Evolutionary conservation across 2,329 filamentous ascomycete species (phyloP), one percentile per base, ranked within the genome.

Genomic region (Aspergillus amoenus): DNA sequence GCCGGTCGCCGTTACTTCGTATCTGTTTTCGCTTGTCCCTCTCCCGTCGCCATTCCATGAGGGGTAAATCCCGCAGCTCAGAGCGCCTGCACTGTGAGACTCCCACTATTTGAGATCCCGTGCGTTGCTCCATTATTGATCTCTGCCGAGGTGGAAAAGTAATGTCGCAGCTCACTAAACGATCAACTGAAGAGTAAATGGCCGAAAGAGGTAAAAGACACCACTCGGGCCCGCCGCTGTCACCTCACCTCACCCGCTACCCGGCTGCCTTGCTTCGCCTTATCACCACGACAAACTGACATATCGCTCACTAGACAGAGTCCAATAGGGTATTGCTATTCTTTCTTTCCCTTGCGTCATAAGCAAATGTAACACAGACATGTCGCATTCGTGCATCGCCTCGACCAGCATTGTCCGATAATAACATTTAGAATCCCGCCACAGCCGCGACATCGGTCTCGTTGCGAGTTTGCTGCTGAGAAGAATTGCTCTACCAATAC

Each of bases 361-460:
- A 12, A 52, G 40, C 27, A 21, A 41, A 43, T 17, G 40, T 52
- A 30, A 52, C 34, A 34, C 49, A 52, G 49, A 8, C 40, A 32
- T 56, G 37, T 56, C 40, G 17, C 46, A 27, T 50, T 40, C 46
- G 27, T 48, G 21, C 48, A 30, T 50, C 34, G 9, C 34, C 40
- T 50, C 17, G 22, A 34, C 15, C 34, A 27, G 21, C 21, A 39
- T 50, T 17, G 12, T 24, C 41, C 30, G 24, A 41, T 13, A 21
- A 45, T n/a, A 40, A 18, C 40, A n/a, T 44, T 39, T 6, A 46
- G n/a, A 37, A 32, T 56, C 51, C 62, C 62, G 62, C 62, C 54
- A 61, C 52, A 64, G 56, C 62, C 62, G 62, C 61, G 56, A 60
- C 53, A 55, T 57, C 57, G 57, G 21, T 40, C 44, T 56, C 39